phyloP scores from a whole-genome alignment of 495 filamentous ascomycete species.

The Neurospora sp. region DNA sequence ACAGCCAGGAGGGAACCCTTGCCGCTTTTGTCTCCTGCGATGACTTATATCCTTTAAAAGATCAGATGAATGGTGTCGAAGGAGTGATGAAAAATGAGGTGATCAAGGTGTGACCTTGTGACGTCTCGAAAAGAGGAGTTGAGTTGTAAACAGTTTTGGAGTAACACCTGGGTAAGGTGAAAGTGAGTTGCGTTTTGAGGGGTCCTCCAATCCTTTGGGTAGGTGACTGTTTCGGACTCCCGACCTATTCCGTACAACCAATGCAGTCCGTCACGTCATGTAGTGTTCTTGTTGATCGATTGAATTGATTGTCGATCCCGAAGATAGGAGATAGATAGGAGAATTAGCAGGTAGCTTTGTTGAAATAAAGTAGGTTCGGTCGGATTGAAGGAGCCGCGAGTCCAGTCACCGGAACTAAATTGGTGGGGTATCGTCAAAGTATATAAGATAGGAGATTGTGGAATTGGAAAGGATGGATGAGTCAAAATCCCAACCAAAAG shows the following conservation, averaged over 20 bases:
- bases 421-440: neutral
- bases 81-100: neutral
- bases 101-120: neutral
- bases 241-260: neutral
- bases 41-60: too few relatives aligned
- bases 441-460: neutral
- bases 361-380: neutral
- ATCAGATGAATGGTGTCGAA: too few relatives aligned
- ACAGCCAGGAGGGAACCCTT: neutral
- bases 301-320: neutral
- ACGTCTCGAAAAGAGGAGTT: neutral
- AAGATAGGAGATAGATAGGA: neutral
- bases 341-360: neutral
- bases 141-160: neutral
- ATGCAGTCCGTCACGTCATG: neutral
- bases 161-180: neutral
- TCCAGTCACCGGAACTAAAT: neutral
- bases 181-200: neutral
- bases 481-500: neutral
- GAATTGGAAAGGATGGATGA: neutral
- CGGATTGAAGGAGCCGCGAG: neutral
- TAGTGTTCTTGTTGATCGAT: neutral
- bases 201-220: neutral
- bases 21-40: neutral
- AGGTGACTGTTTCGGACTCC: neutral